Conservation (phyloP, 257 asterid genomes). For the Nicotiana knightiana region DNA sequence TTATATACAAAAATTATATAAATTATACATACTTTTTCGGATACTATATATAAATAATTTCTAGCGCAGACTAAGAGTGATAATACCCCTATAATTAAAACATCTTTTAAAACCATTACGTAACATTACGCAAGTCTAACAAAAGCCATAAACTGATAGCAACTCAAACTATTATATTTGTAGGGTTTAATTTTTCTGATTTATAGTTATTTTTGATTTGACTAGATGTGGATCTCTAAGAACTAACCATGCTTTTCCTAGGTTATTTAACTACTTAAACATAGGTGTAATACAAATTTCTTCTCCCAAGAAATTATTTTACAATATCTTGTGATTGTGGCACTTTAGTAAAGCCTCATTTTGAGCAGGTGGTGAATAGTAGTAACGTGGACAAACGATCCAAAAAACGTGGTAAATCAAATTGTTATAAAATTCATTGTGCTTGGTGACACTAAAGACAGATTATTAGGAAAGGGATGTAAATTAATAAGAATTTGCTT, state of each 20-base stretch:
- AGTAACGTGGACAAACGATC: not conserved
- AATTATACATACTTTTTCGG: too few species aligned
- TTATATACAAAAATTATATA: too few species aligned
- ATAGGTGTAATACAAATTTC: not conserved
- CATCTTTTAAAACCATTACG: too few species aligned
- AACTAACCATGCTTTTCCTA: not conserved
- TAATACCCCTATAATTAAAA: too few species aligned
- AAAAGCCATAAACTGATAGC: too few species aligned
- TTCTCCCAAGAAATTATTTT: not conserved
- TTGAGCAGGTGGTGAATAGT: not conserved
- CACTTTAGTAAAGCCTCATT: not conserved
- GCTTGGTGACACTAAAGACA: not conserved
- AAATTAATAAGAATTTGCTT: not conserved
- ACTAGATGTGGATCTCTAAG: not conserved
- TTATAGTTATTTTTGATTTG: not conserved
- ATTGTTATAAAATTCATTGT: not conserved
- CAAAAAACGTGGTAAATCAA: not conserved
- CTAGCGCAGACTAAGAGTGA: too few species aligned
- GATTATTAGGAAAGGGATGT: not conserved
- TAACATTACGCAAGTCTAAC: too few species aligned
- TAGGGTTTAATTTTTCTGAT: not conserved
- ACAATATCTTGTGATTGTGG: not conserved
- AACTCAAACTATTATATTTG: too few species aligned
- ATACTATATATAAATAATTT: too few species aligned
- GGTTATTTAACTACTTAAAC: not conserved